Base-by-base conservation (phyloP, 2,329 filamentous ascomycete species). In the Ceratocystis eucalypticola region DNA sequence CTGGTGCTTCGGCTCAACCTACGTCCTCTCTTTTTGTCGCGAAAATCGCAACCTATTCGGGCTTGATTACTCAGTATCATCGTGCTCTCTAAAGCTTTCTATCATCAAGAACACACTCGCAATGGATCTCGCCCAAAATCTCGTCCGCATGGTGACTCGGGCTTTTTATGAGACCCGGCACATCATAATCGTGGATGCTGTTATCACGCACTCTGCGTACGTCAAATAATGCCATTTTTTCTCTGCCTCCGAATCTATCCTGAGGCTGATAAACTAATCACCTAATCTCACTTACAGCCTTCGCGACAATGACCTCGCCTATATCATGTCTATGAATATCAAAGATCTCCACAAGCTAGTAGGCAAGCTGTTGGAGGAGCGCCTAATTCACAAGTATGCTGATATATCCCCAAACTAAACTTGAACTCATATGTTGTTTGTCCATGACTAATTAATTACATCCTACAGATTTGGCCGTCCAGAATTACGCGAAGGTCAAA, bases 301-400 rank as follows among this genome's bases (percentile, higher is more conserved):
- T 68, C 88, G 91, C 72, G 89, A 96, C 73, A 87, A 91, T 73
- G 94, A 99, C 73, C 80, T 99, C 69, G 88, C 89, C 55, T 87
- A 91, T 72, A 80, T 97, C 28, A 87, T 96, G 76, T 87, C 87
- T 69, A 91, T 95, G 77, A 93, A 96, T 74, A 86, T 87, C 50
- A 97, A 99, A 74, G 89, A 95, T 72, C 82, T 97, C 55, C 91
- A 94, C 74, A 95, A 93, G 75, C 83, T 96, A 37, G 93, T 90
- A 74, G 91, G 88, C 68, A 88, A 86, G 71, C 82, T 99, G 64
- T 85, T 86, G 71, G 91, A 96, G 74, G 91, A 95, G 73, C 88
- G 93, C 65, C 85, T 99, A 5, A 44, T 70, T 22, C 69, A 69
- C 41, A 69, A 70, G 68, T 69, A 66, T 17, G 66, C 86, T 85